Evolutionary conservation across 345 rosid genomes (phyloP).

Genomic region (Pelargonium nanum): DNA sequence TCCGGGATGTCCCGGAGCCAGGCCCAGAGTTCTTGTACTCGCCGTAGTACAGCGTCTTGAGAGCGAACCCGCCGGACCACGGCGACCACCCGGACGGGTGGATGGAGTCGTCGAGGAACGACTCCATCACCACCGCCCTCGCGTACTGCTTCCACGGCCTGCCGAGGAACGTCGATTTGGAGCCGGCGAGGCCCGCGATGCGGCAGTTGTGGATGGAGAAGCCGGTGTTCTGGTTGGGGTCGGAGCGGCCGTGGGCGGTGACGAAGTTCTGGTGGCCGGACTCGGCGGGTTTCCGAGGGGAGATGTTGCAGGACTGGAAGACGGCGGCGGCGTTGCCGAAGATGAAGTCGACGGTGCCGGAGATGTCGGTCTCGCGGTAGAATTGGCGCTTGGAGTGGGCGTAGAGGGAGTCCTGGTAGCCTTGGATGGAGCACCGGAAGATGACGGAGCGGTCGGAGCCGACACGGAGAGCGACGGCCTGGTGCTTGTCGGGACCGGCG

Average conservation of each 20-base stretch:
- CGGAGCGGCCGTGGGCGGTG: conserved; percentile 5
- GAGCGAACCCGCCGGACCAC: conserved; percentile 1
- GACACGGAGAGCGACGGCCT: background rate
- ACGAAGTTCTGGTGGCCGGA: conserved; percentile 3
- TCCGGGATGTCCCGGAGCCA: background rate
- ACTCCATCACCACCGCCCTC: conserved; percentile 4
- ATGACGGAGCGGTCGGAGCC: background rate
- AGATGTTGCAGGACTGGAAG: background rate
- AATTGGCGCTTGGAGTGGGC: background rate
- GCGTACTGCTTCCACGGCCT: conserved; percentile 11
- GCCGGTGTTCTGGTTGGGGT: conserved; percentile 10
- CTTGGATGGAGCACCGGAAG: background rate
- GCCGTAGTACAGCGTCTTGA: background rate
- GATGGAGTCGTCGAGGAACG: background rate
- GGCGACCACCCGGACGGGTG: conserved; percentile 6
- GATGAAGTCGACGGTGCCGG: background rate
- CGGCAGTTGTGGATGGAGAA: conserved; percentile 3
- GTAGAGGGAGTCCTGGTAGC: background rate
- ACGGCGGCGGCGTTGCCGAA: background rate
- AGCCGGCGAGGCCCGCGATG: conserved; percentile 1
- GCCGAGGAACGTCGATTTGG: conserved; percentile 4
- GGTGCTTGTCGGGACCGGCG: background rate
- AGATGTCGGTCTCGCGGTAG: background rate
- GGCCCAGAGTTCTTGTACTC: conserved; percentile 2
- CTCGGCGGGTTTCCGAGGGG: background rate